Percentiles rank a stretch among this genome's conserved stretches.
Conservation (phyloP, 176 grass and related monocot species). For the Juncus effusus region DNA sequence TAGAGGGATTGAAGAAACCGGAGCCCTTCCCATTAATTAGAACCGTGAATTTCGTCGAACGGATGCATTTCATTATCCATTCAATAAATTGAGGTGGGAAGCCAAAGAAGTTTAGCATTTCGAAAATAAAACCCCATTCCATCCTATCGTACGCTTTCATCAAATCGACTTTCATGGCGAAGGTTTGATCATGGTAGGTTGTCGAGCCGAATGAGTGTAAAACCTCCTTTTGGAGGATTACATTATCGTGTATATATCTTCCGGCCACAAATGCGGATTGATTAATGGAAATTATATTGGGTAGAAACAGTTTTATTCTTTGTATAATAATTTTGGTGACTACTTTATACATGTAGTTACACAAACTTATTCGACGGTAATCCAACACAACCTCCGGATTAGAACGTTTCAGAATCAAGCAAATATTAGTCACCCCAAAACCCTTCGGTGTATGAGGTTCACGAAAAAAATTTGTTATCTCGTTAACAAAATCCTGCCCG, state of each 20-base stretch:
- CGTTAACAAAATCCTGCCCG: too few species aligned
- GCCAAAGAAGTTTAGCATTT: neutral
- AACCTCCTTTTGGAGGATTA: too few species aligned
- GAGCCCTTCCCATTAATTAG: neutral
- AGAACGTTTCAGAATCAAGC: neutral
- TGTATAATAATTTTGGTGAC: neutral
- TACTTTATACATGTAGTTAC: neutral
- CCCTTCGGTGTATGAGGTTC: too few species aligned
- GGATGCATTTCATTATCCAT: neutral
- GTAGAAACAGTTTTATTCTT: neutral
- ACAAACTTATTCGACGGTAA: neutral
- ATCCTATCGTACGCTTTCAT: neutral
- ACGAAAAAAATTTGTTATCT: too few species aligned
- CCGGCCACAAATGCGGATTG: neutral
- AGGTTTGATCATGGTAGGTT: neutral
- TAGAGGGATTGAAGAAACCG: neutral
- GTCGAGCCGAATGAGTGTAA: too few species aligned
- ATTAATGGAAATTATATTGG: neutral
- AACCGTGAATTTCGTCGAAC: neutral
- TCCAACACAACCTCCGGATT: neutral
- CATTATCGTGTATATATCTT: too few species aligned
- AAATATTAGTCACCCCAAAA: neutral
- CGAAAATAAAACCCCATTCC: neutral
- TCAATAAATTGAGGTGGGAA: neutral
- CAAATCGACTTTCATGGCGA: neutral